Percentiles rank a stretch among this genome's conserved stretches.
These are phyloP conservation scores for Ustilago xerochloae DNA, from an alignment of 1,284 basidiomycete genomes.

Conservation along the genomic window DNA sequence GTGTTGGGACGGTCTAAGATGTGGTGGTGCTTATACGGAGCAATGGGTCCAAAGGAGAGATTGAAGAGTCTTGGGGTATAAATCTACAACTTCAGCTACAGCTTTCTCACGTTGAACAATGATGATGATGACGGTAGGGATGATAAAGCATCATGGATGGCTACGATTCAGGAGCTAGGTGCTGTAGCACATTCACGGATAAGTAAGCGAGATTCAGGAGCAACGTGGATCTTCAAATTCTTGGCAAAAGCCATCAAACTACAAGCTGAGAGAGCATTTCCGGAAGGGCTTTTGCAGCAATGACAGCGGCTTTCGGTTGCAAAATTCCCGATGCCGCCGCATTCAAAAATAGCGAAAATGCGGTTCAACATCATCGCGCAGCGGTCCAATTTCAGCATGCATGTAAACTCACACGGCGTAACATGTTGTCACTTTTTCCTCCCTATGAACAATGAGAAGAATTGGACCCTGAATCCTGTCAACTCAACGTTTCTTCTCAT, in stretches of 20 bases:
- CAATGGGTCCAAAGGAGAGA: not conserved
- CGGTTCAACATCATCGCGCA: not conserved
- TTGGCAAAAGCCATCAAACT: too few relatives aligned
- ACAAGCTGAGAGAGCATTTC: too few relatives aligned
- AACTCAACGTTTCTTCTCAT: not conserved
- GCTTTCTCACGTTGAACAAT: too few relatives aligned
- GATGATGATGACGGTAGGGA: not conserved
- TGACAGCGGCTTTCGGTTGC: not conserved
- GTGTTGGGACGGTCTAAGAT: not conserved
- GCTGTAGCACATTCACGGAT: too few relatives aligned
- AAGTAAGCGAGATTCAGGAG: not conserved
- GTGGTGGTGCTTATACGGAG: not conserved
- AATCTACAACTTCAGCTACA: not conserved
- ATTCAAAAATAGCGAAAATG: not conserved
- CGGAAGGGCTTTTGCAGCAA: not conserved
- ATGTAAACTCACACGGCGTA: not conserved
- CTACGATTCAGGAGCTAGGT: not conserved
- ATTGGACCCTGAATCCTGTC: conserved; percentile 16
- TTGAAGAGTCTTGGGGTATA: not conserved
- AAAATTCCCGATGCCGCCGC: too few relatives aligned
- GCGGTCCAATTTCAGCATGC: not conserved
- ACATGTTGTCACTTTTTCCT: not conserved
- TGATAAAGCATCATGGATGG: not conserved
- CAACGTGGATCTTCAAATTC: too few relatives aligned
- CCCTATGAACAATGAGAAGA: not conserved